Percentiles rank a stretch among this genome's conserved stretches.
phyloP scores from a whole-genome alignment of 2,329 filamentous ascomycete genomes.

The Clarireedia homoeocarpa region DNA sequence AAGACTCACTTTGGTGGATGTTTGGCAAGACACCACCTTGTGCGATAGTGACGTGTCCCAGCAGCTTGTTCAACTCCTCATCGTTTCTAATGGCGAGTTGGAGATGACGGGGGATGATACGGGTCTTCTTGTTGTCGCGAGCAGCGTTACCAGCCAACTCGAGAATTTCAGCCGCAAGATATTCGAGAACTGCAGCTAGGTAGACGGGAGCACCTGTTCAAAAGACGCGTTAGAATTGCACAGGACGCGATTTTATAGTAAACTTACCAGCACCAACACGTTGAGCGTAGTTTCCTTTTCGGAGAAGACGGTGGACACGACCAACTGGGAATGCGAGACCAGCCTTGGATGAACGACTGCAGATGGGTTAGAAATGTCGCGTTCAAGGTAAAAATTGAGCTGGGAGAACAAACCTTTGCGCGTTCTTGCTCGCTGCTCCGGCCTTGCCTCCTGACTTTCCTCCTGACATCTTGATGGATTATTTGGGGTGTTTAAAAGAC shows the following conservation, averaged over 20 bases:
- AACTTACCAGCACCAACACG: slow-evolving; percentile 86
- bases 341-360: slow-evolving; percentile 95
- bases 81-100: slow-evolving; percentile 99
- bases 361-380: slow-evolving; percentile 7
- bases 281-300: slow-evolving; percentile 99
- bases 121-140: slow-evolving; percentile 99
- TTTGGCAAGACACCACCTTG: slow-evolving; percentile 96
- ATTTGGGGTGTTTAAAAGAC: too few species aligned
- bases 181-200: slow-evolving; percentile 94
- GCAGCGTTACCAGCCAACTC: slow-evolving; percentile 98
- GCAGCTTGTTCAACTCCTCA: slow-evolving; percentile 98
- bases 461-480: slow-evolving; percentile 89
- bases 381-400: slow-evolving; percentile 6
- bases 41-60: slow-evolving; percentile 92
- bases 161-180: slow-evolving; percentile 96
- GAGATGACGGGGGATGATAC: slow-evolving; percentile 98
- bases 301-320: slow-evolving; percentile 97
- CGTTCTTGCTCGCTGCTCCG: slow-evolving; percentile 72
- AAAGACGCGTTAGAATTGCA: slow-evolving; percentile 20
- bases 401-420: slow-evolving; percentile 80
- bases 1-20: slow-evolving; percentile 85
- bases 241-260: slow-evolving; percentile 5
- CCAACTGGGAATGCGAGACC: slow-evolving; percentile 98
- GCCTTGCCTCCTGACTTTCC: slow-evolving; percentile 97
- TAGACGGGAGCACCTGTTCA: slow-evolving; percentile 75